Evolutionary conservation across 2,329 filamentous ascomycete species (phyloP).

Genomic region (Phialophora macrospora): DNA sequence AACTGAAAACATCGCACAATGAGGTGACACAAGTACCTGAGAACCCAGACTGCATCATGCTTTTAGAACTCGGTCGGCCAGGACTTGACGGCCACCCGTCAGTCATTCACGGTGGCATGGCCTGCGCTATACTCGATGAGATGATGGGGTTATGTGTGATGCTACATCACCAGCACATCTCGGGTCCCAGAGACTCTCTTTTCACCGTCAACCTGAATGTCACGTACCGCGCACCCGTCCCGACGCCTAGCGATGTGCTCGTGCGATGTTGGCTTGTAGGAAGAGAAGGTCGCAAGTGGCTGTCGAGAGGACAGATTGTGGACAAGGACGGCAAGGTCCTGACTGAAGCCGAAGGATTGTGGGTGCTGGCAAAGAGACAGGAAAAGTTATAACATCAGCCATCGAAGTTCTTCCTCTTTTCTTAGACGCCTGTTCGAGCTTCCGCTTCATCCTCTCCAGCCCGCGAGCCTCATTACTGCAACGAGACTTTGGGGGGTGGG

Average conservation of each 20-base stretch:
- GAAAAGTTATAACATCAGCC: constrained; percentile 32
- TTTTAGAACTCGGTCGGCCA: constrained; percentile 45
- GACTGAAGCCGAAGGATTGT: constrained; percentile 38
- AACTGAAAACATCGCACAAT: constrained; percentile 28
- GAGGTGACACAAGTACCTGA: constrained; percentile 31
- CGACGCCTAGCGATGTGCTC: constrained; percentile 35
- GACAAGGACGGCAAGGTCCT: constrained; percentile 37
- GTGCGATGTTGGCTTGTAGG: constrained; percentile 36
- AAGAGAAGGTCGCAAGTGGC: constrained; percentile 38
- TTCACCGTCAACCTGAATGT: constrained; percentile 39
- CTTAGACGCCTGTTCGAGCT: background rate
- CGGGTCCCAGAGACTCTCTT: constrained; percentile 31
- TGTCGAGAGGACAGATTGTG: constrained; percentile 37
- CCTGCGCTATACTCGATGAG: constrained; percentile 52
- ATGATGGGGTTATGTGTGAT: constrained; percentile 50
- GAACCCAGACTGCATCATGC: constrained; percentile 46
- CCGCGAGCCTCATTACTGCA: background rate
- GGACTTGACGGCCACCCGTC: constrained; percentile 49
- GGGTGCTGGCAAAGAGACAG: constrained; percentile 35
- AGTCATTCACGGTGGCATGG: constrained; percentile 49
- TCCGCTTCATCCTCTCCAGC: background rate
- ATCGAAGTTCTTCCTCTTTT: background rate
- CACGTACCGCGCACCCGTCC: constrained; percentile 36
- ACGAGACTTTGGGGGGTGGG: background rate
- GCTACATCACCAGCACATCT: constrained; percentile 39